These are phyloP conservation scores for Scedosporium minutisporum DNA, from an alignment of 2,329 filamentous ascomycete species.

Conservation along the genomic window DNA sequence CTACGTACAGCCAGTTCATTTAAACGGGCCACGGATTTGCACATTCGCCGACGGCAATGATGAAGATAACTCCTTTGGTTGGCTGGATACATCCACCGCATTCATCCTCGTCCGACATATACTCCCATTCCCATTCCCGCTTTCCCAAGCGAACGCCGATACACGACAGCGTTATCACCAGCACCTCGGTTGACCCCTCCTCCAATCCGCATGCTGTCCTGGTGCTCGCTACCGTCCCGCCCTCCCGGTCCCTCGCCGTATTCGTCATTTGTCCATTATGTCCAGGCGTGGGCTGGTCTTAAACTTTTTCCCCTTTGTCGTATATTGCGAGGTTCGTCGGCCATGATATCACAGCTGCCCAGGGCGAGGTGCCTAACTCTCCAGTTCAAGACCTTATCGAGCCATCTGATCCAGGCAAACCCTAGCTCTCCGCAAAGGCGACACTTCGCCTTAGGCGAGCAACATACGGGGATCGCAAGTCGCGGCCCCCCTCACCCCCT, in stretches of 20 bases:
- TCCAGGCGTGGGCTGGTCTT: too few species aligned
- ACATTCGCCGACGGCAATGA: background rate
- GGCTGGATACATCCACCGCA: background rate
- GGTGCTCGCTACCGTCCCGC: background rate
- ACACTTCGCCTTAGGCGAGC: too few species aligned
- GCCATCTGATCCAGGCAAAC: too few species aligned
- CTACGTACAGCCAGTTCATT: background rate
- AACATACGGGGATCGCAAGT: too few species aligned
- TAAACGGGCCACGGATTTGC: constrained; percentile 1
- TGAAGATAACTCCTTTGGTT: background rate
- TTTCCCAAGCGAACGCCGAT: constrained; percentile 4
- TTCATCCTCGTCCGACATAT: constrained; percentile 1
- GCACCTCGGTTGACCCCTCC: background rate
- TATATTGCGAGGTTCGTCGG: too few species aligned
- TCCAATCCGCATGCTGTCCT: background rate
- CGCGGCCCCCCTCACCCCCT: too few species aligned
- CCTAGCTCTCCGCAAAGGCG: too few species aligned
- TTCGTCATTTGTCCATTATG: background rate
- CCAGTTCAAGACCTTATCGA: too few species aligned
- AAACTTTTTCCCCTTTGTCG: too few species aligned
- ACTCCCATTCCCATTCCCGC: background rate
- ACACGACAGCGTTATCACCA: background rate
- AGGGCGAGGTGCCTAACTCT: too few species aligned
- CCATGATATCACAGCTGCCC: too few species aligned
- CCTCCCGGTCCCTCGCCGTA: background rate